Conservation (phyloP, 2,329 filamentous ascomycete genomes). For the Chrysoporthe puriensis region DNA sequence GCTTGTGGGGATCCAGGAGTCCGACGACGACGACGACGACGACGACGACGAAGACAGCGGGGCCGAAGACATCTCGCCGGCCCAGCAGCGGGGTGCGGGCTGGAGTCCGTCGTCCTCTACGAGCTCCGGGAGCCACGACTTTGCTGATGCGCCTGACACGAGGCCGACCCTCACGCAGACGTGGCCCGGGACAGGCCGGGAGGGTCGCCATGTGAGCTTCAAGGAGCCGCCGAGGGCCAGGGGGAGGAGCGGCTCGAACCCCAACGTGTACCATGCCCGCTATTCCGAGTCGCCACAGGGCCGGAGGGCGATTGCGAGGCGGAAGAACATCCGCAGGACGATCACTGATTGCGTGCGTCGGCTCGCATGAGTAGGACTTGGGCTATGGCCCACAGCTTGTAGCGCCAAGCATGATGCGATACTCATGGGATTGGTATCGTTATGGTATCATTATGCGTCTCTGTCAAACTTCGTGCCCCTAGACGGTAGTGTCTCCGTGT, state of each 20-base stretch:
- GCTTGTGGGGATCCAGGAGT: slow-evolving; percentile 24
- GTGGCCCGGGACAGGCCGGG: background rate
- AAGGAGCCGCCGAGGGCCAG: slow-evolving; percentile 11
- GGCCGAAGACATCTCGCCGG: background rate
- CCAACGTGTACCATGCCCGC: slow-evolving; percentile 17
- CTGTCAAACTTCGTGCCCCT: background rate
- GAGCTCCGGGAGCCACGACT: slow-evolving; percentile 4
- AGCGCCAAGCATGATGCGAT: background rate
- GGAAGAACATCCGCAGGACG: slow-evolving; percentile 24
- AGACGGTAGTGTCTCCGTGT: too few species aligned
- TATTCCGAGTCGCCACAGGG: slow-evolving; percentile 18
- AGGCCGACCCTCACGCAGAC: slow-evolving; percentile 7
- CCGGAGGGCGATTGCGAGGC: slow-evolving; percentile 18
- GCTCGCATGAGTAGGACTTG: background rate
- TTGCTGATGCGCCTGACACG: slow-evolving; percentile 6
- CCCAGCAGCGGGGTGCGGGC: background rate
- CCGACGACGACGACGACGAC: background rate
- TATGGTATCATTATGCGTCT: slow-evolving; percentile 4
- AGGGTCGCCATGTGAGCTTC: slow-evolving; percentile 23
- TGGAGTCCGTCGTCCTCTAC: slow-evolving; percentile 7
- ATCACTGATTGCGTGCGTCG: slow-evolving; percentile 23
- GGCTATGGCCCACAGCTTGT: background rate
- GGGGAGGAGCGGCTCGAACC: slow-evolving; percentile 17
- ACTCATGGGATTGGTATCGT: slow-evolving; percentile 3
- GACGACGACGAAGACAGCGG: background rate